These are phyloP conservation scores for Leishmania mexicana DNA, from an alignment of 208 protist genomes.

Conservation along the genomic window DNA sequence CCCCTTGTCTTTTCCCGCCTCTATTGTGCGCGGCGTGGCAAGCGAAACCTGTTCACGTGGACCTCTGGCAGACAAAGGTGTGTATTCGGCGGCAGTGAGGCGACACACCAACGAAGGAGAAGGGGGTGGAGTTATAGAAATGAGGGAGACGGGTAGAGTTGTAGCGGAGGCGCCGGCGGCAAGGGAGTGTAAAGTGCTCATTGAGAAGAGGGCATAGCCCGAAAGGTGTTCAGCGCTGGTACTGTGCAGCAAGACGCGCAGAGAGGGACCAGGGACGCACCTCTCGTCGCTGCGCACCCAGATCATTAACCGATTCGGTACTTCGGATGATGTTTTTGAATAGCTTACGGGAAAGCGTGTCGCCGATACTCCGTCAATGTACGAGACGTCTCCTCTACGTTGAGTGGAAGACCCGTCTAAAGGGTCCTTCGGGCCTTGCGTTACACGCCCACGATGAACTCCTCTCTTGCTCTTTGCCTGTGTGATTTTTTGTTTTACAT, in stretches of 20 bases:
- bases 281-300: not conserved
- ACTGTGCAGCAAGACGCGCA: not conserved
- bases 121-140: not conserved
- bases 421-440: not conserved
- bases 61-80: not conserved
- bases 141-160: not conserved
- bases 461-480: not conserved
- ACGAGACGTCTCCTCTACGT: not conserved
- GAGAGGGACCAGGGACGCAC: not conserved
- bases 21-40: not conserved
- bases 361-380: not conserved
- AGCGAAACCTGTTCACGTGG: not conserved
- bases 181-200: not conserved
- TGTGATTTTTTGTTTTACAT: not conserved
- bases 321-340: not conserved
- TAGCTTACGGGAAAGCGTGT: not conserved
- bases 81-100: not conserved
- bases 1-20: not conserved
- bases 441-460: not conserved
- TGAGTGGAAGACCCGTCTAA: not conserved
- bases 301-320: not conserved
- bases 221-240: not conserved
- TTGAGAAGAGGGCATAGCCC: not conserved
- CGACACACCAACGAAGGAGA: not conserved
- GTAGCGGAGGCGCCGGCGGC: not conserved